Conservation (phyloP, 2,329 filamentous ascomycete species). For the Ramichloridium luteum region DNA sequence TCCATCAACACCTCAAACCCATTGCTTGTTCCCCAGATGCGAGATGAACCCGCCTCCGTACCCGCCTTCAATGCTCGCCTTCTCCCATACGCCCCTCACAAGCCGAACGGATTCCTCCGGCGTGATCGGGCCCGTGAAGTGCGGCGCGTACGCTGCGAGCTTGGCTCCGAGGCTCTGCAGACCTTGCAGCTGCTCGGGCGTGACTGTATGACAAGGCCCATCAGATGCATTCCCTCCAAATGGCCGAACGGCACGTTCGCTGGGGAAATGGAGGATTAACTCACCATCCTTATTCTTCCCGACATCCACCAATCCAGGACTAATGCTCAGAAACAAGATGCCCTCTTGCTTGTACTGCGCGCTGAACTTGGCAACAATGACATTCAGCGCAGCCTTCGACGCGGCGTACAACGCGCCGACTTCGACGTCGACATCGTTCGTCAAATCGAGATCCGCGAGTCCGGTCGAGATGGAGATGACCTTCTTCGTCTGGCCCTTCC, state of each 20-base stretch:
- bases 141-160: constrained; percentile 24
- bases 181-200: constrained; percentile 17
- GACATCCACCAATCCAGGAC: constrained; percentile 20
- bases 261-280: no score
- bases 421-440: constrained; percentile 11
- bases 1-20: constrained; percentile 13
- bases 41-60: constrained; percentile 41
- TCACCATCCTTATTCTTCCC: constrained; percentile 8
- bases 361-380: constrained; percentile 19
- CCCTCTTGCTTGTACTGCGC: constrained; percentile 16
- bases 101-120: constrained; percentile 19
- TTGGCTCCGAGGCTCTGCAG: constrained; percentile 22
- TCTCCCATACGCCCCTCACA: constrained; percentile 24
- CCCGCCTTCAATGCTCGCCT: constrained; percentile 34
- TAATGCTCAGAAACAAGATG: constrained; percentile 18
- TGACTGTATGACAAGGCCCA: no score
- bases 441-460: constrained; percentile 19
- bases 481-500: constrained; percentile 16
- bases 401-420: constrained; percentile 15
- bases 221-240: no score
- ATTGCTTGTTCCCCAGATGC: constrained; percentile 39
- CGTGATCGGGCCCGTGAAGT: constrained; percentile 19
- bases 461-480: constrained; percentile 18
- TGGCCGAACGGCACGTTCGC: no score
- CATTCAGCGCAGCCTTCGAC: constrained; percentile 19